phyloP scores from a whole-genome alignment of 768 basidiomycete species.

The Termitomyces sp. region DNA sequence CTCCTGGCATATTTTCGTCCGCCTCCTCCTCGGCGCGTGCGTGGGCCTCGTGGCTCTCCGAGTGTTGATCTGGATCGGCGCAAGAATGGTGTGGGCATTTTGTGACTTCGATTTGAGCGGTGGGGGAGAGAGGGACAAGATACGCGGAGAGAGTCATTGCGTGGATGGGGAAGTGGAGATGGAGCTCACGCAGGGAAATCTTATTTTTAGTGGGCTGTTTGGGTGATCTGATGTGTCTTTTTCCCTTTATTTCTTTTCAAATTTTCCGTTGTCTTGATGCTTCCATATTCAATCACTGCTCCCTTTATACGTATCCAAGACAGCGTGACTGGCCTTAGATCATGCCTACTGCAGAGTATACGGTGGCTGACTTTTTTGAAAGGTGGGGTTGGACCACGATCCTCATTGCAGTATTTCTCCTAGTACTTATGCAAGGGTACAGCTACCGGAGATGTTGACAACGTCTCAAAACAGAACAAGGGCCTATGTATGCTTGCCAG shows the following conservation, averaged over 20 bases:
- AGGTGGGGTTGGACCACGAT: background rate
- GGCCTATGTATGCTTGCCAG: too few relatives aligned
- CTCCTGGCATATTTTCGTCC: background rate
- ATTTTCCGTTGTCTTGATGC: background rate
- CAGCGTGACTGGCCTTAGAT: background rate
- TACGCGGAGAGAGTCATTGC: background rate
- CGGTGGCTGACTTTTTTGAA: background rate
- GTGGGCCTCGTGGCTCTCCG: slow-evolving; percentile 1
- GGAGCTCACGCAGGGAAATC: slow-evolving; percentile 7
- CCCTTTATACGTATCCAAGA: background rate
- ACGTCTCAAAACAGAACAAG: background rate
- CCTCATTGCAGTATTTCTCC: background rate
- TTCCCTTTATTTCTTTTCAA: background rate
- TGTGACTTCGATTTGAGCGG: slow-evolving; percentile 12
- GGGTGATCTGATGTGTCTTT: background rate
- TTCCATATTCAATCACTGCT: too few relatives aligned
- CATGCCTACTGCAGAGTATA: background rate
- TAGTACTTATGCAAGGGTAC: too few relatives aligned
- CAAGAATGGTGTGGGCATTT: slow-evolving; percentile 5
- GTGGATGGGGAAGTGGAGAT: background rate
- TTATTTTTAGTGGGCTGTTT: slow-evolving; percentile 1
- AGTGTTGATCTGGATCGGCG: slow-evolving; percentile 6
- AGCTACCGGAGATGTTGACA: too few relatives aligned
- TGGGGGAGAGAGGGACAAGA: background rate
- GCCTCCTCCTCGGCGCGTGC: background rate